A percentile compares a stretch with the other conserved stretches of the same genome.
These are phyloP conservation scores for Candida stauntonica DNA, from an alignment of 805 yeast genomes.

Conservation along the genomic window DNA sequence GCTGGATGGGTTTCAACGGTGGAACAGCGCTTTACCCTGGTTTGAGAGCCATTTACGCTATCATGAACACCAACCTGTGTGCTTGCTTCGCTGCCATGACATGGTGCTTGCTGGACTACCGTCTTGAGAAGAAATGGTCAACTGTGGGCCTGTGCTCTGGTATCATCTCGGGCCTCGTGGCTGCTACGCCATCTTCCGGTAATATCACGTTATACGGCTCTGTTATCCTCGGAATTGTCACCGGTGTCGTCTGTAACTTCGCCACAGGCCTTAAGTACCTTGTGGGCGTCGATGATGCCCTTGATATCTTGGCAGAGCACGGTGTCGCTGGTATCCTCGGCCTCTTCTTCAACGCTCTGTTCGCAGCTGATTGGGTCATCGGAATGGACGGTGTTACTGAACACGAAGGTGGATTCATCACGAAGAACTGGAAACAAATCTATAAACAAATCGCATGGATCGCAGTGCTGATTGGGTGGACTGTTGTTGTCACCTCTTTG, in stretches of 20 bases:
- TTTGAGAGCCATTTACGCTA: slow-evolving; percentile 79
- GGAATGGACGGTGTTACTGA: slow-evolving; percentile 86
- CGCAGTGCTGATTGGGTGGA: slow-evolving; percentile 69
- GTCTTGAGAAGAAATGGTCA: slow-evolving; percentile 87
- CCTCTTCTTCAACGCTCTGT: slow-evolving; percentile 79
- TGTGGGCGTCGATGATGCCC: slow-evolving; percentile 80
- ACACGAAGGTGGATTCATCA: slow-evolving; percentile 89
- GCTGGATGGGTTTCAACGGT: slow-evolving; percentile 96
- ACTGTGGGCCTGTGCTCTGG: slow-evolving; percentile 96
- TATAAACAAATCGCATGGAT: slow-evolving; percentile 86
- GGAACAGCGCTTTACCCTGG: slow-evolving; percentile 83
- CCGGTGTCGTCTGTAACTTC: slow-evolving; percentile 85
- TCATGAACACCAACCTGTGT: slow-evolving; percentile 85
- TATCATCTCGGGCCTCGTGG: slow-evolving; percentile 90
- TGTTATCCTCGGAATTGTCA: slow-evolving; percentile 71
- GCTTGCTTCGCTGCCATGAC: slow-evolving; percentile 89
- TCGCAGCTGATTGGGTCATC: slow-evolving; percentile 82
- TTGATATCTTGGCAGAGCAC: slow-evolving; percentile 98
- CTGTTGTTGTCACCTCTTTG: slow-evolving; percentile 69
- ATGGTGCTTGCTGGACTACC: slow-evolving; percentile 87
- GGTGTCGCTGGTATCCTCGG: slow-evolving; percentile 95
- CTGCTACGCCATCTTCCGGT: slow-evolving; percentile 95
- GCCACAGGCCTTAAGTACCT: slow-evolving; percentile 83
- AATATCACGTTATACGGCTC: slow-evolving; percentile 90
- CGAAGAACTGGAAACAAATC: slow-evolving; percentile 86